Percentiles rank a stretch among this genome's conserved stretches.
Conservation (phyloP, 2,329 filamentous ascomycete species). For the Curvularia sp. region DNA sequence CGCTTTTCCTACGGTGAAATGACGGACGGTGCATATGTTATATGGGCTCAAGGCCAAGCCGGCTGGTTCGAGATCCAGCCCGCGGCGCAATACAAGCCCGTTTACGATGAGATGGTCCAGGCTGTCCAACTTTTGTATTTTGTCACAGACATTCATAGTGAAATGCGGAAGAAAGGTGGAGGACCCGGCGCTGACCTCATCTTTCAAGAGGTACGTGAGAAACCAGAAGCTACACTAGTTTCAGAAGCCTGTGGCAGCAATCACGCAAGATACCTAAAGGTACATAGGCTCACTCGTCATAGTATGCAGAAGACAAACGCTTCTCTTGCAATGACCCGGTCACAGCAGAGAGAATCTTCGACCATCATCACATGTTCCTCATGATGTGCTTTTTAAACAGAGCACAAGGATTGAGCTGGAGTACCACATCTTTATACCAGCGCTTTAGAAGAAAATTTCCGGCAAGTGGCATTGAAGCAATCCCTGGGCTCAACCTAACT, state of each 20-base stretch:
- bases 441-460: slow-evolving; percentile 52
- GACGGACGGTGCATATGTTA: slow-evolving; percentile 63
- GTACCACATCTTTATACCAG: slow-evolving; percentile 53
- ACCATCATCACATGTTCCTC: slow-evolving; percentile 53
- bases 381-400: slow-evolving; percentile 55
- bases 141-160: slow-evolving; percentile 64
- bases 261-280: not conserved
- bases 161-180: slow-evolving; percentile 52
- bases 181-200: slow-evolving; percentile 49
- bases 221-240: not conserved
- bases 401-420: slow-evolving; percentile 56
- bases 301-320: slow-evolving; percentile 49
- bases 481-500: slow-evolving; percentile 14
- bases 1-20: slow-evolving; percentile 60
- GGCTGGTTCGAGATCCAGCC: slow-evolving; percentile 75
- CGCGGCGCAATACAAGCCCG: slow-evolving; percentile 62
- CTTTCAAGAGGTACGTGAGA: slow-evolving; percentile 49
- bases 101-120: slow-evolving; percentile 67
- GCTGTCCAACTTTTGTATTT: slow-evolving; percentile 70
- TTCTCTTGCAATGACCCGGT: slow-evolving; percentile 35
- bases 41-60: slow-evolving; percentile 70
- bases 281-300: slow-evolving; percentile 14
- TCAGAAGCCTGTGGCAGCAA: not conserved
- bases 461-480: slow-evolving; percentile 22
- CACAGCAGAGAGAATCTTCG: slow-evolving; percentile 41